Base-by-base conservation (phyloP, 306 rosid genomes). In the Malus asiatica region DNA sequence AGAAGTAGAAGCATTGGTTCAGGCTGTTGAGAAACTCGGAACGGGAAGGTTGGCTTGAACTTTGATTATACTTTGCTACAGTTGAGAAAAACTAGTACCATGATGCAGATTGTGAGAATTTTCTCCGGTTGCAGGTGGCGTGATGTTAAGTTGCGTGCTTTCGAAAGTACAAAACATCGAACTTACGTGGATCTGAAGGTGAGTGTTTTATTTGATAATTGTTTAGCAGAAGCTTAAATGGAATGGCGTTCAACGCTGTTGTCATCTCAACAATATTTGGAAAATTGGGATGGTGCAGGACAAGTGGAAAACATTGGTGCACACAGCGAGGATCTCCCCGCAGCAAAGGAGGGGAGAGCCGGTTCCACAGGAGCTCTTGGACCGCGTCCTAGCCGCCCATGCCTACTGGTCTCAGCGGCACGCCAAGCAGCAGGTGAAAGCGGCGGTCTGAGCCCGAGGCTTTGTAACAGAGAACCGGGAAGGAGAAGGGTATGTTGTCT, bases 261-360 rank as follows among this genome's bases (percentile, higher is more conserved):
- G 57, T 9, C 35, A 8, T 59, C 16, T n/a, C 71, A 64, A 78
- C 30, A 40, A 60, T 44, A 15, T 52, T 45, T 63, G 65, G 62
- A 29, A 64, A 60, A 44, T 72, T 48, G 71, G 62, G 77, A 76
- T 73, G 68, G 11, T 78, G 67, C 84, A 91, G 95, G 95, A 88
- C 81, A 91, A 91, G 79, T 91, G 97, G 97, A 91, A 91, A 84
- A 89, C 93, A 60, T 76, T 88, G 83, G 97, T 91, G 74, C 95
- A 91, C 81, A 91, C 97, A 4, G 95, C 97, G 27, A 86, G 90
- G 80, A 91, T 91, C 83, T 88, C 90, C 59, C 93, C 91, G 57
- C 95, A 86, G 40, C 93, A 88, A 70, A 84, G 97, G 78, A 89
- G 95, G 73, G 95, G 97, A 29, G 95, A 85, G 60, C 95, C 97